Base-by-base conservation (phyloP, 2,329 filamentous ascomycete species). In the Celoporthe dispersa region DNA sequence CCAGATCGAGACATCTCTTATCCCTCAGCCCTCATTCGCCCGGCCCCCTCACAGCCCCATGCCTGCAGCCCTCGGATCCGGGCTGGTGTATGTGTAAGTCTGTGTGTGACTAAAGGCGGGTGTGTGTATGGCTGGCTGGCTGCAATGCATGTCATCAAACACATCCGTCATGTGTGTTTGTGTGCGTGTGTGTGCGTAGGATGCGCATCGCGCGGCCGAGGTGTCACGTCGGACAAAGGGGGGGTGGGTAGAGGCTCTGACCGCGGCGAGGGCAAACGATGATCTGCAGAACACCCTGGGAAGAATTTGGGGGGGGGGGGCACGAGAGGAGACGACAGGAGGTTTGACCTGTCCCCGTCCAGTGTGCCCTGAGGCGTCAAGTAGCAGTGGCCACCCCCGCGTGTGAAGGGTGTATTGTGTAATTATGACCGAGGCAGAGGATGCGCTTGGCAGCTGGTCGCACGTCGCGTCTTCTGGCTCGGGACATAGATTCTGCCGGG, bases 1-100 rank as follows among this genome's bases (percentile, higher is more conserved):
- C 66, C 53, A n/a, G 35, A 70, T 70, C 61, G 28, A 66, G 69
- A 25, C 28, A 66, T 68, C 63, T 64, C 69, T 70, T 70, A 70
- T 70, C 69, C 22, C 14, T 35, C 44, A 33, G 51, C 66, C 61
- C 66, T 68, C 28, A 70, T 70, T 70, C 69, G 69, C 44, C 63
- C 22, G 11, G 16, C 62, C n/a, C 31, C 19, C n/a, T 9, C 44
- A n/a, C 44, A n/a, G 5, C 44, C n/a, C 19, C 19, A 48, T n/a
- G 16, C 25, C 12, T 57, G 53, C 53, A 57, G 53, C n/a, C 16
- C 25, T 55, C n/a, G 25, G 9, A 28, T 53, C 6, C 25, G n/a
- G 5, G 14, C 16, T 31, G 25, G 28, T 31, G 28, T 48, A 48
- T n/a, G 22, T 9, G 5, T 8, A 48, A 48, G 1, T n/a, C 2